These are phyloP conservation scores for Eucalyptus viminalis DNA, from an alignment of 345 rosid genomes.

Conservation along the genomic window DNA sequence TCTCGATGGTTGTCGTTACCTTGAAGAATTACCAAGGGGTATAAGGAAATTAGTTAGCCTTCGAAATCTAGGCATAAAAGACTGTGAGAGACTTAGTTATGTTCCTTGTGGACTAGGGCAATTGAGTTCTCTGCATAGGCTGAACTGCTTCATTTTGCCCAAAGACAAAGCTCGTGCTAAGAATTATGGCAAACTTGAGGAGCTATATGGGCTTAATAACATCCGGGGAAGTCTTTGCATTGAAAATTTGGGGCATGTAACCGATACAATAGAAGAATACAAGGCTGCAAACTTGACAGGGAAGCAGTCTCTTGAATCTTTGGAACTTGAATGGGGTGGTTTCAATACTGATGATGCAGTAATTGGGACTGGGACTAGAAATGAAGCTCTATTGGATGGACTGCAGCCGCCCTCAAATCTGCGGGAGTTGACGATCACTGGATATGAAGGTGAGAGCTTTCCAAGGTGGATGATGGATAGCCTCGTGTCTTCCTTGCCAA, in stretches of 20 bases:
- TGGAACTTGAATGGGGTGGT: fast-evolving
- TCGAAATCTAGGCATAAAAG: neutral
- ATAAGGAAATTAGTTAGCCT: neutral
- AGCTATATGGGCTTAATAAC: neutral
- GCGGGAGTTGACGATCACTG: fast-evolving
- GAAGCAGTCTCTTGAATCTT: fast-evolving
- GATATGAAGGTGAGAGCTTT: neutral
- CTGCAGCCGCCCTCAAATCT: neutral
- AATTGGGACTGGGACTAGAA: fast-evolving
- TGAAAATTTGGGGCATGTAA: neutral
- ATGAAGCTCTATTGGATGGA: neutral
- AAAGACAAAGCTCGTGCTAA: neutral
- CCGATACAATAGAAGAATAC: fast-evolving
- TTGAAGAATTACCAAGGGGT: neutral
- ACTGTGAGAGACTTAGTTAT: fast-evolving
- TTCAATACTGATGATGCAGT: fast-evolving
- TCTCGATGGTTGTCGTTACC: fast-evolving
- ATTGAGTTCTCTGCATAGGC: neutral
- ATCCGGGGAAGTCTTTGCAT: neutral
- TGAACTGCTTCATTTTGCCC: neutral
- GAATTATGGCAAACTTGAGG: neutral
- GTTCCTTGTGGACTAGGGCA: fast-evolving
- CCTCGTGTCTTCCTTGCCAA: neutral
- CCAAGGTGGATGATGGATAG: neutral
- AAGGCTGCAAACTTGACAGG: neutral